Conservation (phyloP, 2,329 filamentous ascomycete genomes). For the Dryadomyces quercus-mongolicae region DNA sequence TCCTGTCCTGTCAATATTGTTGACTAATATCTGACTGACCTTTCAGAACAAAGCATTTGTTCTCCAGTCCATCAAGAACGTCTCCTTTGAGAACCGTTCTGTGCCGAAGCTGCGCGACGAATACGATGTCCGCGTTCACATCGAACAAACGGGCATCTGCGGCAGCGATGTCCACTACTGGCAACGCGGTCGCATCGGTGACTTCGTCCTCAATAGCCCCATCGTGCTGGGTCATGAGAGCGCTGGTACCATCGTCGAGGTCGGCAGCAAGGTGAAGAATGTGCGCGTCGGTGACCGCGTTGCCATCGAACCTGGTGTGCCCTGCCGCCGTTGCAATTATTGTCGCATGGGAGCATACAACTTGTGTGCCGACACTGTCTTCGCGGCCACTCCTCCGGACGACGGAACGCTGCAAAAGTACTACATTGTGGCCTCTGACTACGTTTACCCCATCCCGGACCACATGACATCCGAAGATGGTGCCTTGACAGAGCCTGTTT, state of each 20-base stretch:
- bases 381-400: constrained; percentile 19
- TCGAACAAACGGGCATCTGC: constrained; percentile 46
- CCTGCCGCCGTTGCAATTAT: constrained; percentile 33
- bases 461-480: constrained; percentile 36
- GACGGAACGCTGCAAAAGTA: constrained; percentile 25
- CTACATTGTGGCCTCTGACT: constrained; percentile 33
- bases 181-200: constrained; percentile 31
- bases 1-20: no score
- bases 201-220: constrained; percentile 41
- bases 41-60: constrained; percentile 34
- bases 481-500: constrained; percentile 45
- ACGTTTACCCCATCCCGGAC: constrained; percentile 34
- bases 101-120: constrained; percentile 26
- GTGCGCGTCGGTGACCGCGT: constrained; percentile 53
- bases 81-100: constrained; percentile 30
- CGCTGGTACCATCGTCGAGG: constrained; percentile 43
- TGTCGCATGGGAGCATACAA: constrained; percentile 28
- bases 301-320: constrained; percentile 53
- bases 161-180: constrained; percentile 45
- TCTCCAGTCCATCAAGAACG: constrained; percentile 29
- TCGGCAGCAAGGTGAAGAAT: constrained; percentile 43
- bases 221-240: constrained; percentile 49
- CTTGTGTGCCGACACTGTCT: constrained; percentile 21
- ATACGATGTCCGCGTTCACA: constrained; percentile 29
- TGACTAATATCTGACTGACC: not conserved